phyloP scores from a whole-genome alignment of 164 flowering plant genomes.

The Nymphaea colorata region DNA sequence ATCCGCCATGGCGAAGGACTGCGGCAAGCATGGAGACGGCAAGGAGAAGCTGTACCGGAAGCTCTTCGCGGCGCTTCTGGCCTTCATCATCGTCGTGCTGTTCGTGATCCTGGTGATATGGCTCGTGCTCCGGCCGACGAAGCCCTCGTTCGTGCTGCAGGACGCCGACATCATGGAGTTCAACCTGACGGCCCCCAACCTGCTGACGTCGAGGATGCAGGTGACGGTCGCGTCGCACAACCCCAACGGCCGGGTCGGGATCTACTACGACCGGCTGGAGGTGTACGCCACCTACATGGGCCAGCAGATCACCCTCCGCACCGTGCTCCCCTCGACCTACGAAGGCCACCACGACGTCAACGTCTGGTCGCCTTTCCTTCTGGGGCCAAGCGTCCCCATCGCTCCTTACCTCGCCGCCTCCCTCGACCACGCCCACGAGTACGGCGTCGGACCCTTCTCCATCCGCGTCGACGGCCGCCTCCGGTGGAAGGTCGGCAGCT shows the following conservation, averaged over 20 bases:
- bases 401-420: constrained; percentile 46
- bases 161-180: constrained; percentile 69
- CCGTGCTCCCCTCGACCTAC: constrained; percentile 38
- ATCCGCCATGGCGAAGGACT: background rate
- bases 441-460: constrained; percentile 22
- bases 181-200: constrained; percentile 44
- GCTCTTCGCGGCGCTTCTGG: constrained; percentile 4
- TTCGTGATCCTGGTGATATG: constrained; percentile 19
- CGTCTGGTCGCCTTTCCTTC: constrained; percentile 63
- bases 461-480: constrained; percentile 53
- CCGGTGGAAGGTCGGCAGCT: constrained; percentile 53
- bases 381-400: constrained; percentile 43
- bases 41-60: constrained; percentile 3
- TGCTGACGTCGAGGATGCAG: constrained; percentile 42
- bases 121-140: constrained; percentile 23
- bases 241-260: constrained; percentile 52
- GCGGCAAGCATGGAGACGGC: constrained; percentile 6
- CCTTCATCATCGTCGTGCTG: constrained; percentile 11
- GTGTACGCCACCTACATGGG: constrained; percentile 45
- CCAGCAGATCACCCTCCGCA: constrained; percentile 60
- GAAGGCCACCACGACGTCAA: constrained; percentile 57
- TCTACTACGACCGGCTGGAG: constrained; percentile 64
- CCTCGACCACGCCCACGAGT: constrained; percentile 25
- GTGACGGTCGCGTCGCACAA: constrained; percentile 56
- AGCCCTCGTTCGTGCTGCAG: constrained; percentile 52